A percentile compares a stretch with the other conserved stretches of the same genome.
Evolutionary conservation across 257 asterid species (phyloP).

Genomic region (Rubia yunnanensis): DNA sequence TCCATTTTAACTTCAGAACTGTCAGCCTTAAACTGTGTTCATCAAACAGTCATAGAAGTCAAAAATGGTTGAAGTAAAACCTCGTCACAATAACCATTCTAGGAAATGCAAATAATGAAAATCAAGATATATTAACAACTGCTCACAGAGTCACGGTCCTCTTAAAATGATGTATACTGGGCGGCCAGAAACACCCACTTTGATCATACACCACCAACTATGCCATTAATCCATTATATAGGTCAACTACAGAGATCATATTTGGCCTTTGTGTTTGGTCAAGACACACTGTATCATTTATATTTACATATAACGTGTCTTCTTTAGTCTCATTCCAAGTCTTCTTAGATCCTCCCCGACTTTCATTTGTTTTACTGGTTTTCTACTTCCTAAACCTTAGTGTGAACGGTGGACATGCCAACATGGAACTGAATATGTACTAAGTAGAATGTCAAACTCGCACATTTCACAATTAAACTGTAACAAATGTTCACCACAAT

Average conservation of each 20-base stretch:
- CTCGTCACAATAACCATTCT: too few relatives aligned
- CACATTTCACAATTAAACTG: background rate
- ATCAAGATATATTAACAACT: background rate
- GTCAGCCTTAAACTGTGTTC: background rate
- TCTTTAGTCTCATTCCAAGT: too few relatives aligned
- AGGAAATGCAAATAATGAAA: background rate
- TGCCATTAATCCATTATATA: background rate
- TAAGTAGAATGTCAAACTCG: background rate
- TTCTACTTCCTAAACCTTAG: background rate
- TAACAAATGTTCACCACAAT: background rate
- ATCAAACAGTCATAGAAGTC: background rate
- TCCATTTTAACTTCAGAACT: background rate
- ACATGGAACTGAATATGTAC: background rate
- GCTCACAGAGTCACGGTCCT: background rate
- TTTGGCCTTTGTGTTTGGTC: too few relatives aligned
- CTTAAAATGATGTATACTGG: background rate
- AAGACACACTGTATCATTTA: too few relatives aligned
- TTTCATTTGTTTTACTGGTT: background rate
- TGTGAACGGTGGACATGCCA: background rate
- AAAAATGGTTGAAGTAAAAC: background rate
- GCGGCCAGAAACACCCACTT: background rate
- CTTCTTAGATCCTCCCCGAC: too few relatives aligned
- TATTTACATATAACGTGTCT: too few relatives aligned
- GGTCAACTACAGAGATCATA: background rate
- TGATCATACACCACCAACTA: background rate